Evolutionary conservation across 2,329 filamentous ascomycete genomes (phyloP), one percentile per base, ranked within the genome.

Genomic region (Apiospora rasikravindrae): DNA sequence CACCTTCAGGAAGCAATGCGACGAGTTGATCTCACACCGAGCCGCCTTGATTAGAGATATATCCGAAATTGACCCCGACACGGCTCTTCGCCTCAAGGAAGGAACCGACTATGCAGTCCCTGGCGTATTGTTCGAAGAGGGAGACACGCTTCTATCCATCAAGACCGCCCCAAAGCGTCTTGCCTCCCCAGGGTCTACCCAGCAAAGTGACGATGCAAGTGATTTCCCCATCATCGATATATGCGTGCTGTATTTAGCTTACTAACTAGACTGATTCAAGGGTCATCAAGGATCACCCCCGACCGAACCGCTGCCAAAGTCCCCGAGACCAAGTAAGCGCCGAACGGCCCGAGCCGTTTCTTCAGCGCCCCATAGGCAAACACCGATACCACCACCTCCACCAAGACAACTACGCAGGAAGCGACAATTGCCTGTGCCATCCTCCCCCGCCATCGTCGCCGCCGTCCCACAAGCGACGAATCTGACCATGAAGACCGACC

Each of bases 401-500:
- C 51, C 51, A 14, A 11, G 40, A 42, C 40, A 14, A 42, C 40
- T 42, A 10, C 40, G 40, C 8, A 10, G 1, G 40, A 42, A n/a
- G 8, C 19, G 19, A 61, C 7, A 11, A 40, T 19, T 19, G 40
- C 3, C 29, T 40, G 6, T 22, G n/a, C 11, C 19, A 40, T 19
- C 57, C 4, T 24, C 22, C 19, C 13, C 40, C 10, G 8, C 40
- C 40, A 14, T 42, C 13, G 40, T 10, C 29, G 33, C 57, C 29
- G 53, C 53, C 11, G 33, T 7, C 5, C 33, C 33, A 37, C 4
- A 5, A 5, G 33, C 5, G 6, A 7, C 40, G 6, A 42, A 2
- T 42, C 40, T 11, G 40, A 42, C 40, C 6, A 42, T 72, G 37
- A 72, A 68, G 11, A 70, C 57, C 8, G 22, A 29, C 67, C 29